A percentile compares a stretch with the other conserved stretches of the same genome.
Evolutionary conservation across 257 asterid genomes (phyloP).

Genomic region (Capsicum rhomboideum): DNA sequence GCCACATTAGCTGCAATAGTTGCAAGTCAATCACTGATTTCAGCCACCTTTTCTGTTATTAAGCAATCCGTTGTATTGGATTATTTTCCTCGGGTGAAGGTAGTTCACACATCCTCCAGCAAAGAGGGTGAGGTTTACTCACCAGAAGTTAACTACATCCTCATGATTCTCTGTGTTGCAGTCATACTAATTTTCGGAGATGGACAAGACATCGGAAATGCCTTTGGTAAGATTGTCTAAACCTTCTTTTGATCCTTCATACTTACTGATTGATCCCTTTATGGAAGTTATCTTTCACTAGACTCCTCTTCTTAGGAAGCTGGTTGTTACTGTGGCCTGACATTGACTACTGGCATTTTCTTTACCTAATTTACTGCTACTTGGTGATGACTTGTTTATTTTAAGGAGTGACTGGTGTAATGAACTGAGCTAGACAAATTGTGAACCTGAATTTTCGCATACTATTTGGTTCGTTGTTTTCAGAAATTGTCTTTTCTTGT

Average conservation of each 20-base stretch:
- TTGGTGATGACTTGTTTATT: background rate
- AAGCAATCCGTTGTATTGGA: conserved; percentile 60
- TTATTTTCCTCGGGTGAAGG: conserved; percentile 63
- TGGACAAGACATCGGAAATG: conserved; percentile 41
- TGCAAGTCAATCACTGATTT: conserved; percentile 73
- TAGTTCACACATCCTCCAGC: conserved; percentile 52
- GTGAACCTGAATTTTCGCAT: background rate
- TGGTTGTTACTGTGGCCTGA: background rate
- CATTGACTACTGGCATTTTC: background rate
- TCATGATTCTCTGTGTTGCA: conserved; percentile 13
- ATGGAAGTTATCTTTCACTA: background rate
- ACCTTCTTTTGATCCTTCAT: background rate
- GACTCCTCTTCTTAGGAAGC: background rate
- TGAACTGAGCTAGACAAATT: background rate
- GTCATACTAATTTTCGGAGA: conserved; percentile 44
- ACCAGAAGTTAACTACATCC: conserved; percentile 50
- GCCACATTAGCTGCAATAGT: conserved; percentile 39
- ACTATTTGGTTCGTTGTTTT: background rate
- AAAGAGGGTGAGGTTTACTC: conserved; percentile 67
- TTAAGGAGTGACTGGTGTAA: background rate
- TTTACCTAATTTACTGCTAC: background rate
- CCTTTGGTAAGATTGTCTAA: conserved; percentile 33
- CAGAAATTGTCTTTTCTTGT: background rate
- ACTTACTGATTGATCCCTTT: background rate
- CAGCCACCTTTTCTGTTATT: conserved; percentile 52